phyloP scores from a whole-genome alignment of 2,329 filamentous ascomycete species.

The Aspergillus neoniger region DNA sequence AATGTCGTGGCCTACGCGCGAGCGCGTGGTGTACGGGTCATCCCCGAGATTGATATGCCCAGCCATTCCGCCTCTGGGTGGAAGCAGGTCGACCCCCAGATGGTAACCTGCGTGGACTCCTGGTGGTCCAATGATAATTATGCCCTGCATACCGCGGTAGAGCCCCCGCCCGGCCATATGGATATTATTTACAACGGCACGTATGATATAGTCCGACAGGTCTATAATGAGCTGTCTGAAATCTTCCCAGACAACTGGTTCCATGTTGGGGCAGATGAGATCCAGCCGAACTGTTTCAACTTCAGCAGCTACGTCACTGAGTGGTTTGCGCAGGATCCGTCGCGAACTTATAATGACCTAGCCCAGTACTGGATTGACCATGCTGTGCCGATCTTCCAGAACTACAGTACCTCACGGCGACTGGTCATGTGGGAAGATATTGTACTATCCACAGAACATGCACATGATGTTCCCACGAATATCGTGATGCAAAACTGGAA shows the following conservation, averaged over 20 bases:
- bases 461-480: conserved; percentile 52
- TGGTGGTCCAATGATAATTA: conserved; percentile 65
- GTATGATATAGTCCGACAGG: conserved; percentile 55
- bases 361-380: conserved; percentile 58
- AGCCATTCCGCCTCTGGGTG: conserved; percentile 59
- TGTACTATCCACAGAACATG: conserved; percentile 47
- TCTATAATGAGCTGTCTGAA: conserved; percentile 55
- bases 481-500: conserved; percentile 60
- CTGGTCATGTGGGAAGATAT: conserved; percentile 63
- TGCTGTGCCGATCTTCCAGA: conserved; percentile 54
- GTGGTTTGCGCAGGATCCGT: conserved; percentile 55
- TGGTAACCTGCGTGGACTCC: conserved; percentile 58
- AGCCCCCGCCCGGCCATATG: conserved; percentile 60
- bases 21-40: conserved; percentile 59
- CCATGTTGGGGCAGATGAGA: conserved; percentile 59
- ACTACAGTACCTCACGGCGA: conserved; percentile 47
- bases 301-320: conserved; percentile 53
- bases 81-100: conserved; percentile 58
- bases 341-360: conserved; percentile 54
- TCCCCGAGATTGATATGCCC: conserved; percentile 66
- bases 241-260: conserved; percentile 57
- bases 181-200: conserved; percentile 59
- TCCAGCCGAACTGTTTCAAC: conserved; percentile 60
- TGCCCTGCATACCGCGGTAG: conserved; percentile 56
- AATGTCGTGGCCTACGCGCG: conserved; percentile 53